These are phyloP conservation scores for Eucalyptus grandis DNA, from an alignment of 345 rosid species.

Conservation along the genomic window DNA sequence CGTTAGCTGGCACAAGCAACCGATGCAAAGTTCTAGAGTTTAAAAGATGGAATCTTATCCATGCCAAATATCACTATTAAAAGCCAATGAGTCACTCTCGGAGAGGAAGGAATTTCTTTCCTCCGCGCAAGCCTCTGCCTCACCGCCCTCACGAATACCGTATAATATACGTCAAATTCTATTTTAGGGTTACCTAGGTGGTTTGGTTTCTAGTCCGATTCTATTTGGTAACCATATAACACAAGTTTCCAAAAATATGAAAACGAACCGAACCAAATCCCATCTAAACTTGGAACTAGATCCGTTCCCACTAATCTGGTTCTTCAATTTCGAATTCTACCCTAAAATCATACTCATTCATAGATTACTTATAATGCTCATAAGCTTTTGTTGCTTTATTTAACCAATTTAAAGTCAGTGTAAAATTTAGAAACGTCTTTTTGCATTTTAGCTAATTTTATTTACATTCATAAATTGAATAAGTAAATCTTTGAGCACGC, in stretches of 20 bases:
- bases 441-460: neutral
- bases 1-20: neutral
- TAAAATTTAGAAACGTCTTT: neutral
- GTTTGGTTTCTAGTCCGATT: neutral
- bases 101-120: neutral
- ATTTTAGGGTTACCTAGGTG: neutral
- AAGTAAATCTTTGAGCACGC: neutral
- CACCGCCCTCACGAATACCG: neutral
- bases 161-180: neutral
- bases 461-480: neutral
- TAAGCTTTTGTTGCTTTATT: neutral
- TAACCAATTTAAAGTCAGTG: neutral
- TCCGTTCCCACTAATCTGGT: neutral
- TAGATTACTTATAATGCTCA: neutral
- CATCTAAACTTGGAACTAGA: accelerated
- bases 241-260: neutral
- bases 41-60: neutral
- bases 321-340: too few relatives aligned
- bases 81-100: neutral
- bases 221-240: neutral
- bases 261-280: neutral
- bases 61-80: neutral
- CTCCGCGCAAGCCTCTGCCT: neutral
- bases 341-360: neutral
- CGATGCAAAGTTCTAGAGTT: neutral